Conservation (phyloP, 2,329 filamentous ascomycete species). For the Colletotrichum neosansevieriae region DNA sequence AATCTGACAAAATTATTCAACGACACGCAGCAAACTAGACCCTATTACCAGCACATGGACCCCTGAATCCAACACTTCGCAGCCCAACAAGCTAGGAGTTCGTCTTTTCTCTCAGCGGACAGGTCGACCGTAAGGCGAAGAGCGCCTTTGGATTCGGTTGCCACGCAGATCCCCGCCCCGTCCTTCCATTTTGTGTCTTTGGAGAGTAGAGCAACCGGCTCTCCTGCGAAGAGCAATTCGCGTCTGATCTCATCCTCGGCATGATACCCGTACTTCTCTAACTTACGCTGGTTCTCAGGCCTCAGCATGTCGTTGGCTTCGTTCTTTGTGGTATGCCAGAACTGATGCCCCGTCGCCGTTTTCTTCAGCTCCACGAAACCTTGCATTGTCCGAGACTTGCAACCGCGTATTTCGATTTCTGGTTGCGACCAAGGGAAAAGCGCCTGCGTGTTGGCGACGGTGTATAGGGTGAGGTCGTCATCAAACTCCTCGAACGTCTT, state of each 20-base stretch:
- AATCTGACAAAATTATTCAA: background rate
- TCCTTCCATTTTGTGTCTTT: constrained; percentile 16
- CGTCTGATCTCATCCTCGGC: constrained; percentile 22
- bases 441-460: constrained; percentile 14
- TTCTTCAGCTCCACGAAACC: constrained; percentile 26
- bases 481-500: constrained; percentile 9
- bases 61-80: constrained; percentile 14
- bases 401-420: constrained; percentile 22
- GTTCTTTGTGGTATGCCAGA: constrained; percentile 41
- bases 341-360: constrained; percentile 28
- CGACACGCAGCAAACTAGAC: background rate
- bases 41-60: background rate
- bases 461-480: constrained; percentile 22
- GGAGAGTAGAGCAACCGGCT: background rate
- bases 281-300: constrained; percentile 11
- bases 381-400: constrained; percentile 13
- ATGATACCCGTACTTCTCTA: constrained; percentile 20
- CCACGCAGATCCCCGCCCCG: constrained; percentile 16
- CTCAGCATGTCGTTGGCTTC: constrained; percentile 5
- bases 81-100: constrained; percentile 24
- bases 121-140: constrained; percentile 2
- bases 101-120: constrained; percentile 5
- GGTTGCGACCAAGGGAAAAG: background rate
- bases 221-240: constrained; percentile 13
- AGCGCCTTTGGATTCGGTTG: constrained; percentile 8